Conservation (phyloP, 1,284 basidiomycete genomes). For the Austroboletus niveus region DNA sequence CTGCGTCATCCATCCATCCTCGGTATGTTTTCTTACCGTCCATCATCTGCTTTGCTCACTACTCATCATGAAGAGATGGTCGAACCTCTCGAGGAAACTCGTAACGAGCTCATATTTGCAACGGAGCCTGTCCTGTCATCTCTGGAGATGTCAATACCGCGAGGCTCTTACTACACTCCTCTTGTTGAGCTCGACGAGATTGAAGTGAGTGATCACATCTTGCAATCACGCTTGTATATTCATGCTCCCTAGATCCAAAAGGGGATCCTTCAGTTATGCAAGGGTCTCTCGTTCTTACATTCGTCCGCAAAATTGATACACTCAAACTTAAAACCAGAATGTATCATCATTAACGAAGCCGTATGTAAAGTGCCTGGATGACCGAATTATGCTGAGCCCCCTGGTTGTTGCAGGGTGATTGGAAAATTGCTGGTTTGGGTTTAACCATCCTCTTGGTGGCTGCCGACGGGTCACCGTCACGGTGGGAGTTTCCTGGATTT, state of each 20-base stretch:
- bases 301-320: slow-evolving; percentile 90
- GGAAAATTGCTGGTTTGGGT: slow-evolving; percentile 93
- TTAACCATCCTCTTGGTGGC: slow-evolving; percentile 78
- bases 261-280: slow-evolving; percentile 91
- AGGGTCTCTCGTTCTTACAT: slow-evolving; percentile 92
- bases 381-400: neutral
- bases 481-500: slow-evolving; percentile 88
- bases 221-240: slow-evolving; percentile 10
- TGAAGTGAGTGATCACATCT: slow-evolving; percentile 55
- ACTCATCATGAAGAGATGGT: slow-evolving; percentile 75
- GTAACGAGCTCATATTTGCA: slow-evolving; percentile 87
- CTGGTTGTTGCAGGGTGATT: slow-evolving; percentile 74
- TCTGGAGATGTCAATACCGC: slow-evolving; percentile 71
- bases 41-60: slow-evolving; percentile 9
- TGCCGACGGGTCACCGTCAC: slow-evolving; percentile 70
- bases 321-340: slow-evolving; percentile 85
- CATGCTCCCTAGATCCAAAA: slow-evolving; percentile 80
- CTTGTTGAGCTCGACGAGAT: slow-evolving; percentile 84
- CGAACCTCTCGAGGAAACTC: slow-evolving; percentile 94
- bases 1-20: slow-evolving; percentile 93
- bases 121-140: slow-evolving; percentile 87
- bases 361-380: slow-evolving; percentile 45
- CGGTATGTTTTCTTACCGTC: slow-evolving; percentile 43
- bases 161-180: slow-evolving; percentile 51
- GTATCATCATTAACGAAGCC: slow-evolving; percentile 82